phyloP scores from a whole-genome alignment of 2,329 filamentous ascomycete species.

The Trichoderma lentiforme region DNA sequence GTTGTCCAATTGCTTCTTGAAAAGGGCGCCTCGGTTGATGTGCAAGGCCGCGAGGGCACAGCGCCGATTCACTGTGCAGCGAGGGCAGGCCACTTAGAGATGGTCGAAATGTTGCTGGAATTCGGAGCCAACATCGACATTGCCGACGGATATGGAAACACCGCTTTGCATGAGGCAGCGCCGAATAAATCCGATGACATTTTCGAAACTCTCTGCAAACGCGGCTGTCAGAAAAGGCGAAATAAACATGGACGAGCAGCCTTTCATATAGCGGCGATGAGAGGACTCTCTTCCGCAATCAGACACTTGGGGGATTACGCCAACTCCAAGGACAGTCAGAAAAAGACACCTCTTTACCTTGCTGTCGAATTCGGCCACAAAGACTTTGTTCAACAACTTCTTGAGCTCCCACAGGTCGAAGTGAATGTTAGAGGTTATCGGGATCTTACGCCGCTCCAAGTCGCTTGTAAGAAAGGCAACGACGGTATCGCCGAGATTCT shows the following conservation, averaged over 20 bases:
- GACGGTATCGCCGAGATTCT: background rate
- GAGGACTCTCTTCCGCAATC: background rate
- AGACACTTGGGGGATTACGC: background rate
- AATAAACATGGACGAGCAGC: background rate
- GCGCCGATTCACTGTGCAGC: slow-evolving; percentile 3
- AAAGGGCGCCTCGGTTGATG: background rate
- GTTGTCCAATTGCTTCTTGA: background rate
- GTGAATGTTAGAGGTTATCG: no score
- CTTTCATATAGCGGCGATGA: background rate
- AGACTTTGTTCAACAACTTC: background rate
- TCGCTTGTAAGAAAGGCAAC: background rate
- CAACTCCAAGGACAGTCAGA: background rate
- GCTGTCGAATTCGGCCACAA: background rate
- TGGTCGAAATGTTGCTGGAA: background rate
- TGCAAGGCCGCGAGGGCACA: background rate
- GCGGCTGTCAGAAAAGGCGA: background rate
- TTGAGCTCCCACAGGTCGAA: background rate
- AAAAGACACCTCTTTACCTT: background rate
- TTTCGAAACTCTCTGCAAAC: background rate
- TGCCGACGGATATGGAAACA: background rate
- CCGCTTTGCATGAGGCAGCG: background rate
- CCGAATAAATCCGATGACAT: background rate
- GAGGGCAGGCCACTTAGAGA: background rate
- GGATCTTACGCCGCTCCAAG: background rate
- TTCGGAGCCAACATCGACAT: background rate